phyloP scores from a whole-genome alignment of 768 basidiomycete genomes.

The Phylloporus rhodoxanthus region DNA sequence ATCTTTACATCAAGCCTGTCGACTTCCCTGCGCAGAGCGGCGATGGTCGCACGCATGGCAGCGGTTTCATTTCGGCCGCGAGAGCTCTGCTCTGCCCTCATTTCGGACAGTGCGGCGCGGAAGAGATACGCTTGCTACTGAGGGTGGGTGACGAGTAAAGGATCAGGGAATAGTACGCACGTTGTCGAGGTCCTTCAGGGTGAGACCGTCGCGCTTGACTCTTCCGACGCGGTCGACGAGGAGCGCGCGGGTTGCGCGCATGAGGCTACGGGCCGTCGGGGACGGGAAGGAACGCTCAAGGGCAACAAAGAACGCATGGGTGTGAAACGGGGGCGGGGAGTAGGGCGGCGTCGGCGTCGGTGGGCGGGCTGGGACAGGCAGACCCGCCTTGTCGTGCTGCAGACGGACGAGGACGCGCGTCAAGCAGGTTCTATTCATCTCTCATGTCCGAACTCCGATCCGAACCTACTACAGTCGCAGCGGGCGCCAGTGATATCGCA shows the following conservation, averaged over 20 bases:
- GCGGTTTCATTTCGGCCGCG: conserved; percentile 80
- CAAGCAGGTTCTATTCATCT: conserved; percentile 1
- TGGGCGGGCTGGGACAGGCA: conserved; percentile 14
- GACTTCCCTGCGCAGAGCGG: conserved; percentile 79
- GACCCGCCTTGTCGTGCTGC: conserved; percentile 14
- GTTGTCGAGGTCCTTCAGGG: conserved; percentile 75
- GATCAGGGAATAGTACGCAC: conserved; percentile 36
- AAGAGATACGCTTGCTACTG: conserved; percentile 91
- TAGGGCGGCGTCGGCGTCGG: conserved; percentile 33
- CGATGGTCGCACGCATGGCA: conserved; percentile 67
- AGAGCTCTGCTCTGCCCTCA: conserved; percentile 79
- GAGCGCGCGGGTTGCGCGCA: conserved; percentile 77
- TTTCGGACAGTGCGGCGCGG: conserved; percentile 85
- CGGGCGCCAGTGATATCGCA: conserved; percentile 64
- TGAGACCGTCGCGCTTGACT: conserved; percentile 66
- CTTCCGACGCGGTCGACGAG: conserved; percentile 70
- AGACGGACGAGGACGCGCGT: conserved; percentile 14
- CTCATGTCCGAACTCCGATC: conserved; percentile 13
- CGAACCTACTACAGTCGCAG: conserved; percentile 35
- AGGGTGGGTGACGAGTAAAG: not conserved
- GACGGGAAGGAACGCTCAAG: conserved; percentile 73
- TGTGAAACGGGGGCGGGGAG: conserved; percentile 73
- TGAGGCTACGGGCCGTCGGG: conserved; percentile 67
- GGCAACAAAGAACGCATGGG: conserved; percentile 66
- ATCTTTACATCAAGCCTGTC: conserved; percentile 83